These are phyloP conservation scores for Colletotrichum orchidophilum DNA, from an alignment of 2,329 filamentous ascomycete genomes.

Conservation along the genomic window DNA sequence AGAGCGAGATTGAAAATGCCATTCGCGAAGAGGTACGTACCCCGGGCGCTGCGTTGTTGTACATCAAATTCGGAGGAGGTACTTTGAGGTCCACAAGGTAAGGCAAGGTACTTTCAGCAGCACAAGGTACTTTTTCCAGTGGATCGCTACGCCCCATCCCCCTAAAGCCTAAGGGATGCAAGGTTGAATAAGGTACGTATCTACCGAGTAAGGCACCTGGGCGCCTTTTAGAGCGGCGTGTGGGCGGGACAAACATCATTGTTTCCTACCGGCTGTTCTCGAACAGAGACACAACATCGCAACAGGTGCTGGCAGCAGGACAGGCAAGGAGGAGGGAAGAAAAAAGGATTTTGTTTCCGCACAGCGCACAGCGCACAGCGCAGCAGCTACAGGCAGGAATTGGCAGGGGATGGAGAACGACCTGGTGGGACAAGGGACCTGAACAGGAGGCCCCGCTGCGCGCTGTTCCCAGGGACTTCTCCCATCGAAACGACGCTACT, in stretches of 20 bases:
- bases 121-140: neutral
- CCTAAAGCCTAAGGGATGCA: neutral
- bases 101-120: neutral
- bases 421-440: neutral
- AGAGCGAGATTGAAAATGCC: conserved; percentile 4
- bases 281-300: too few relatives aligned
- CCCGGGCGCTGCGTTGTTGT: neutral
- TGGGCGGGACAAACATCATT: neutral
- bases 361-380: too few relatives aligned
- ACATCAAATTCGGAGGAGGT: neutral
- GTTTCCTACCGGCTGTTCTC: neutral
- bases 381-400: neutral
- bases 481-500: conserved; percentile 12
- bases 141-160: neutral
- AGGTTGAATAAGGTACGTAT: neutral
- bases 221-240: neutral
- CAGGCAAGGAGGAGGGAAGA: too few relatives aligned
- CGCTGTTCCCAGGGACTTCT: conserved; percentile 6
- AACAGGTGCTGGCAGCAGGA: too few relatives aligned
- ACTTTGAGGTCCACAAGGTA: neutral
- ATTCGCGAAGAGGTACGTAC: neutral
- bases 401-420: conserved; percentile 3
- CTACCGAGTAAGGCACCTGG: too few relatives aligned
- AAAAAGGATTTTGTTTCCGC: too few relatives aligned
- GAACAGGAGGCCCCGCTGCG: neutral